These are phyloP conservation scores for Termitomyces sp. DNA, from an alignment of 768 basidiomycete species.

Conservation along the genomic window DNA sequence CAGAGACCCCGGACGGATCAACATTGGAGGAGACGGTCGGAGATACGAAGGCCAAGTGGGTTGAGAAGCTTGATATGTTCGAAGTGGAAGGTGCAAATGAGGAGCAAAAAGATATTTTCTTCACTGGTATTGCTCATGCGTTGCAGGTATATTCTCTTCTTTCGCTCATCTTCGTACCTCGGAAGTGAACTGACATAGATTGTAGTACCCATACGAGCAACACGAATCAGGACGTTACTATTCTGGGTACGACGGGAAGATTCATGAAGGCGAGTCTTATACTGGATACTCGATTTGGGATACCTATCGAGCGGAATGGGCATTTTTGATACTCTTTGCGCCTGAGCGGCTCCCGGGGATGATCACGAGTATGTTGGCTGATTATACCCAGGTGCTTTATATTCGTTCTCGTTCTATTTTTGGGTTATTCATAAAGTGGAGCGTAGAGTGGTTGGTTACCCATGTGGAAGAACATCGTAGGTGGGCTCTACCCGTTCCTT, in stretches of 20 bases:
- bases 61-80: slow-evolving; percentile 50
- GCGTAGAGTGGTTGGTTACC: slow-evolving; percentile 72
- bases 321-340: slow-evolving; percentile 70
- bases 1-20: slow-evolving; percentile 38
- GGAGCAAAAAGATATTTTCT: slow-evolving; percentile 44
- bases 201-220: slow-evolving; percentile 74
- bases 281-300: slow-evolving; percentile 84
- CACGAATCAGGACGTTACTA: slow-evolving; percentile 64
- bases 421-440: neutral
- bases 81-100: slow-evolving; percentile 42
- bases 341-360: slow-evolving; percentile 75
- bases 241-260: slow-evolving; percentile 66
- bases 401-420: too few species aligned
- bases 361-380: slow-evolving; percentile 76
- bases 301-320: slow-evolving; percentile 75
- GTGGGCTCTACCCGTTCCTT: slow-evolving; percentile 22
- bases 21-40: slow-evolving; percentile 48
- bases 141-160: slow-evolving; percentile 37
- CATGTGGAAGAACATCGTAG: slow-evolving; percentile 87
- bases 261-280: slow-evolving; percentile 60
- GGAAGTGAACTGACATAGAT: neutral
- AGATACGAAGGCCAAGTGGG: slow-evolving; percentile 46
- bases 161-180: neutral
- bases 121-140: slow-evolving; percentile 60
- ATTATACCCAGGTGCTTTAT: slow-evolving; percentile 54